A percentile compares a stretch with the other conserved stretches of the same genome.
phyloP scores from a whole-genome alignment of 2,329 filamentous ascomycete genomes.

The Dactylellina haptotyla region DNA sequence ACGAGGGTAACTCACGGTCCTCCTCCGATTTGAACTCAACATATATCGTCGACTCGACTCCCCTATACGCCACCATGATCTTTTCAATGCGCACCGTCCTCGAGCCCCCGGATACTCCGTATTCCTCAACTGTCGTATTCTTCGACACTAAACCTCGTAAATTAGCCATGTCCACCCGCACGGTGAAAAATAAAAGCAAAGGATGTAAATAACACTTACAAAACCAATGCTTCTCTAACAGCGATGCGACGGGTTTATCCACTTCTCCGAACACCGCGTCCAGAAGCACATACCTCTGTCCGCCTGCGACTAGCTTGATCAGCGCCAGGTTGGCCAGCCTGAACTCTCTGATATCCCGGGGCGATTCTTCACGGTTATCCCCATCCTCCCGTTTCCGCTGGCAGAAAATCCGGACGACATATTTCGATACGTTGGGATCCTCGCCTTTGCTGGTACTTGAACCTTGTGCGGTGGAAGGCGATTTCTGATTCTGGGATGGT shows the following conservation, averaged over 20 bases:
- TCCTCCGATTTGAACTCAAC: constrained; percentile 38
- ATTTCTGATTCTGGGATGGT: too few relatives aligned
- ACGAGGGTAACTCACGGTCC: constrained; percentile 28
- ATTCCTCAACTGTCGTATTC: constrained; percentile 26
- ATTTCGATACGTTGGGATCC: constrained; percentile 49
- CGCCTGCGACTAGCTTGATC: constrained; percentile 36
- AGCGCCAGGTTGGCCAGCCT: constrained; percentile 35
- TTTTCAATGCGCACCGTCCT: constrained; percentile 17
- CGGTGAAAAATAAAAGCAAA: background rate
- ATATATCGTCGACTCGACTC: constrained; percentile 32
- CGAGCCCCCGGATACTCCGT: constrained; percentile 8
- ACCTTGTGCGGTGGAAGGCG: background rate
- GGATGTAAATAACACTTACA: constrained; percentile 17
- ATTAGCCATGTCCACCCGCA: background rate
- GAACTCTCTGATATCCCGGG: constrained; percentile 49
- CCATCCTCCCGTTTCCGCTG: constrained; percentile 41
- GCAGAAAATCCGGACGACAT: constrained; percentile 36
- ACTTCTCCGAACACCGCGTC: constrained; percentile 49
- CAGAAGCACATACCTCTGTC: constrained; percentile 36
- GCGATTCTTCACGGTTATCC: constrained; percentile 39
- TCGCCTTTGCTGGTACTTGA: background rate
- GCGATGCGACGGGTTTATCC: constrained; percentile 38
- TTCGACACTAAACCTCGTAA: constrained; percentile 12
- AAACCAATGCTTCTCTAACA: constrained; percentile 52
- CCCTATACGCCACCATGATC: constrained; percentile 49